A percentile compares a stretch with the other conserved stretches of the same genome.
Evolutionary conservation across 2,329 filamentous ascomycete species (phyloP).

Genomic region (Xylaria digitata): DNA sequence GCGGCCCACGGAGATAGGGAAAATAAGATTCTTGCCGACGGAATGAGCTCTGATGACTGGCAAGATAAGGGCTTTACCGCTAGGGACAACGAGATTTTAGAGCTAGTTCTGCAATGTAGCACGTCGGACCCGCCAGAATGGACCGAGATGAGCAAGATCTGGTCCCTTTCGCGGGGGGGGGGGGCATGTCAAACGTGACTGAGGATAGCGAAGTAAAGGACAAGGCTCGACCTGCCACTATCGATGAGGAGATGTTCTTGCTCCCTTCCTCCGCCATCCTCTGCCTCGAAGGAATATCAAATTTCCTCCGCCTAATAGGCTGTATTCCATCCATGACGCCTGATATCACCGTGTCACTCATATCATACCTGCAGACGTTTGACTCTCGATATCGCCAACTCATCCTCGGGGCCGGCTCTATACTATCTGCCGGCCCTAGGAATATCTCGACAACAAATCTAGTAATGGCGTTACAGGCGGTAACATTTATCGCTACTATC

Average conservation of each 20-base stretch:
- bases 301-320: constrained; percentile 82
- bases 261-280: constrained; percentile 84
- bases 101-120: constrained; percentile 74
- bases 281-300: constrained; percentile 81
- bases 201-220: neutral
- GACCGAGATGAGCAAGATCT: constrained; percentile 69
- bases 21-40: constrained; percentile 77
- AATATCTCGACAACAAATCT: constrained; percentile 97
- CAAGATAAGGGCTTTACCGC: constrained; percentile 80
- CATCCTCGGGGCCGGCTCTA: constrained; percentile 93
- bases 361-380: constrained; percentile 90
- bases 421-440: constrained; percentile 85
- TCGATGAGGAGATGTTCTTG: constrained; percentile 76
- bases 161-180: constrained; percentile 58
- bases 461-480: constrained; percentile 86
- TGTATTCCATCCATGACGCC: constrained; percentile 88
- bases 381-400: constrained; percentile 90
- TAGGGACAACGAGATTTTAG: constrained; percentile 67
- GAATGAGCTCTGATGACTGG: constrained; percentile 85
- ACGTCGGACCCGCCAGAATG: constrained; percentile 75
- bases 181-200: constrained; percentile 34
- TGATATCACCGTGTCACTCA: constrained; percentile 80
- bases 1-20: constrained; percentile 75
- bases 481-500: constrained; percentile 86
- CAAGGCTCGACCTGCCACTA: constrained; percentile 39